A percentile compares a stretch with the other conserved stretches of the same genome.
These are phyloP conservation scores for Tetragonia tetragonoides DNA, from an alignment of 148 eudicot genomes.

Conservation along the genomic window DNA sequence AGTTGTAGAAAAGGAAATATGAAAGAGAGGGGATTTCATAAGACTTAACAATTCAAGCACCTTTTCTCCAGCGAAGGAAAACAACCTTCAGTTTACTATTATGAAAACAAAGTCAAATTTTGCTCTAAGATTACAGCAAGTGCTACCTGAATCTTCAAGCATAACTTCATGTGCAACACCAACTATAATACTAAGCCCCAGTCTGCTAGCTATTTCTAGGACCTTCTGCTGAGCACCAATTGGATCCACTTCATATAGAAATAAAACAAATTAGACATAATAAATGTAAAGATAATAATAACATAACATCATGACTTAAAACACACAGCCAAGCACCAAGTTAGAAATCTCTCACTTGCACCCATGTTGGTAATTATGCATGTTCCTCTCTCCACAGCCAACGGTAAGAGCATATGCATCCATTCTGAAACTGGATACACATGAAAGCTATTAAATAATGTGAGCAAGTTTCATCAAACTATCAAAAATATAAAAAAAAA, in stretches of 20 bases:
- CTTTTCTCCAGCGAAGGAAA: not conserved
- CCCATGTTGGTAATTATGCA: slow-evolving; percentile 99
- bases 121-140: not conserved
- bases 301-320: slow-evolving; percentile 3
- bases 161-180: slow-evolving; percentile 65
- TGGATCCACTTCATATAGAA: slow-evolving; percentile 49
- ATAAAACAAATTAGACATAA: slow-evolving; percentile 12
- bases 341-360: slow-evolving; percentile 57
- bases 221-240: slow-evolving; percentile 79
- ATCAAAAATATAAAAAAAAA: too few species aligned
- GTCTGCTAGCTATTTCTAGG: slow-evolving; percentile 56
- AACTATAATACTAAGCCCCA: slow-evolving; percentile 60
- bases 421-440: slow-evolving; percentile 76
- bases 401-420: slow-evolving; percentile 90
- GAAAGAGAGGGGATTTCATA: not conserved
- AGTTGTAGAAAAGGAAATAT: slow-evolving; percentile 1
- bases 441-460: slow-evolving; percentile 9
- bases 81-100: not conserved
- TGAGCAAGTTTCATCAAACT: not conserved
- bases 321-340: not conserved
- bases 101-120: not conserved
- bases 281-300: not conserved
- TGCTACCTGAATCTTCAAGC: slow-evolving; percentile 48
- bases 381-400: slow-evolving; percentile 80
- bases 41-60: not conserved